A percentile compares a stretch with the other conserved stretches of the same genome.
Evolutionary conservation across 495 filamentous ascomycete species (phyloP).

Genomic region (Peziza echinospora): DNA sequence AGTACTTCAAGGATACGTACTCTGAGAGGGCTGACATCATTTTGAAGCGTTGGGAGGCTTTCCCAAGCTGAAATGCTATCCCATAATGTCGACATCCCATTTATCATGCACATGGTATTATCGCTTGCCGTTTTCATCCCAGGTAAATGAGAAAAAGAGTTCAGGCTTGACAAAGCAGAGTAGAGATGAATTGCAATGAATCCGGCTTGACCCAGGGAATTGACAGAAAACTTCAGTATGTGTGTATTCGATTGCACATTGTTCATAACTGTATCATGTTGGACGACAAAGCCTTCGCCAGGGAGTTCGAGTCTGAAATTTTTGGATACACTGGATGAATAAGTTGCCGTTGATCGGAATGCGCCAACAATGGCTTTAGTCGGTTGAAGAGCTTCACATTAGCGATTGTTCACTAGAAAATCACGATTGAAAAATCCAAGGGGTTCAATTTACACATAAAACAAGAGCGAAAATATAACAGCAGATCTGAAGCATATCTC

Average conservation of each 20-base stretch:
- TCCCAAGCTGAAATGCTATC: conserved; percentile 12
- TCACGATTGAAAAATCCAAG: conserved; percentile 17
- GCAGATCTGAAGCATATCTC: conserved; percentile 21
- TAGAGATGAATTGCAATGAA: conserved; percentile 14
- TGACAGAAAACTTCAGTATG: conserved; percentile 12
- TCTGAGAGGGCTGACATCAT: conserved; percentile 5
- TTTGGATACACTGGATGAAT: conserved; percentile 10
- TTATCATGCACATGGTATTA: conserved; percentile 9
- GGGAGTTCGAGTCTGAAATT: conserved; percentile 16
- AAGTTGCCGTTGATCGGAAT: conserved; percentile 11
- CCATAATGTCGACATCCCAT: conserved; percentile 15
- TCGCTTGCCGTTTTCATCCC: conserved; percentile 8
- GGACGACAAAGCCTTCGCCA: conserved; percentile 10
- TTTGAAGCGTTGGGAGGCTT: conserved; percentile 9
- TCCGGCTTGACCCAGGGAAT: conserved; percentile 10
- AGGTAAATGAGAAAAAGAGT: conserved; percentile 3
- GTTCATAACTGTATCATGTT: conserved; percentile 7
- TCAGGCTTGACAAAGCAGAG: conserved; percentile 9
- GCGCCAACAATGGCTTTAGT: conserved; percentile 16
- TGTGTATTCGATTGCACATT: conserved; percentile 2
- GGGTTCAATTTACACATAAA: conserved; percentile 26
- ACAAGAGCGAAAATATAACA: conserved; percentile 22
- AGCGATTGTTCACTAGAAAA: too few relatives aligned
- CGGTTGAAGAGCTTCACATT: too few relatives aligned
- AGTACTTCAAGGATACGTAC: conserved; percentile 11